Base-by-base conservation (phyloP, 2,329 filamentous ascomycete species). In the Colletotrichum sp. region DNA sequence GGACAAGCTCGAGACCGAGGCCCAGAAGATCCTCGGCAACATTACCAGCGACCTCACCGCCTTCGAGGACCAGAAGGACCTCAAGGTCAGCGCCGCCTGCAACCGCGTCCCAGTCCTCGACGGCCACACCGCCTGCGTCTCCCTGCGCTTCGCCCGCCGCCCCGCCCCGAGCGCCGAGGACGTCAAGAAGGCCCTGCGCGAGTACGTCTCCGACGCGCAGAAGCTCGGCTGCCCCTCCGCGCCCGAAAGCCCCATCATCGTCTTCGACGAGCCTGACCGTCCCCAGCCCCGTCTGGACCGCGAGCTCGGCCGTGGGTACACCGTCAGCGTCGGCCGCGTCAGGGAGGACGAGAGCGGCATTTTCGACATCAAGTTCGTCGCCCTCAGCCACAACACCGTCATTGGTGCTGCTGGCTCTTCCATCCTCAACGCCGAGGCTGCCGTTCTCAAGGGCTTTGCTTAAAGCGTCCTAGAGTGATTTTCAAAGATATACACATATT, bases 351-450 rank as follows among this genome's bases (percentile, higher is more conserved):
- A 95, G 80, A 94, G 93, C 78, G 95, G 95, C 24, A 94, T 98
- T 79, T 98, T 98, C 81, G 97, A 99, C 83, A 91, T 99, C 83
- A 96, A 98, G 85, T 99, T 99, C 85, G 96, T 97, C 77, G 95
- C 96, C 28, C 88, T 99, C 80, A 98, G 95, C 83, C 97, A 99
- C 79, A 92, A 92, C 81, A 92, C 96, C 77, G 94, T 99, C 72
- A 96, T 99, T 83, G 96, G 96, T 79, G 97, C 97, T 36, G 96
- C 96, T n/a, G 97, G 97, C 13, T 98, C 95, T 3, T 98, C 95
- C 36, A 98, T 99, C 86, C 86, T 99, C 80, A 99, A 99, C 82
- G 96, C 96, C 32, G 96, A 98, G 85, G 95, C 96, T 32, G 95
- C 96, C 28, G 93, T 98, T 13, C 91, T 98, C 79, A 98, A 98